A percentile compares a stretch with the other conserved stretches of the same genome.
Conservation (phyloP, 495 filamentous ascomycete species). For the Margaritispora aquatica region DNA sequence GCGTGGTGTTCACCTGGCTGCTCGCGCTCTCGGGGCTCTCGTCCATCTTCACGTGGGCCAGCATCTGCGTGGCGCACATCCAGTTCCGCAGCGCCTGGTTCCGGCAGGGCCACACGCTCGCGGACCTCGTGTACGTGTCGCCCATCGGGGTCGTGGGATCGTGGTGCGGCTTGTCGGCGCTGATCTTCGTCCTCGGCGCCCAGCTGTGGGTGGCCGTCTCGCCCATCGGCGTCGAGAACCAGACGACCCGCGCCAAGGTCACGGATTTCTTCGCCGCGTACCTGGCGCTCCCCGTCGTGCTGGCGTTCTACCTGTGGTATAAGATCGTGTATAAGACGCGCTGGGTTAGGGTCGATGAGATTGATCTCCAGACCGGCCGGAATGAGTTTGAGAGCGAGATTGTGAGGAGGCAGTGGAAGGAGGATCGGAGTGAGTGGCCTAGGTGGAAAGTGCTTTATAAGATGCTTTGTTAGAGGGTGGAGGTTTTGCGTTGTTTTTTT, state of each 20-base stretch:
- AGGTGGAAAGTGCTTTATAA: constrained; percentile 74
- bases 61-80: constrained; percentile 84
- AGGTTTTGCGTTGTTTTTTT: background rate
- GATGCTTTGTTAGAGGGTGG: constrained; percentile 27
- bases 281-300: constrained; percentile 72
- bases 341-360: constrained; percentile 57
- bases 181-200: constrained; percentile 74
- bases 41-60: constrained; percentile 88
- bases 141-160: constrained; percentile 78
- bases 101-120: constrained; percentile 60
- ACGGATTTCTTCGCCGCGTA: constrained; percentile 73
- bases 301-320: constrained; percentile 66
- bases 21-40: constrained; percentile 83
- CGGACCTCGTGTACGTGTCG: constrained; percentile 73
- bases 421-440: constrained; percentile 70
- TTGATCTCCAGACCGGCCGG: constrained; percentile 86
- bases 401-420: constrained; percentile 59
- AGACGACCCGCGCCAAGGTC: constrained; percentile 35
- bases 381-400: constrained; percentile 73
- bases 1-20: constrained; percentile 77
- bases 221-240: constrained; percentile 49
- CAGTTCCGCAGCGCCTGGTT: constrained; percentile 84
- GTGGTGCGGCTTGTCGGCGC: constrained; percentile 75
- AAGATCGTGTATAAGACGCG: constrained; percentile 70
- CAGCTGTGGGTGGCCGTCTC: constrained; percentile 92